These are phyloP conservation scores for Spinellus fusiger DNA, from an alignment of 192 early-diverging fungal species.

Conservation along the genomic window DNA sequence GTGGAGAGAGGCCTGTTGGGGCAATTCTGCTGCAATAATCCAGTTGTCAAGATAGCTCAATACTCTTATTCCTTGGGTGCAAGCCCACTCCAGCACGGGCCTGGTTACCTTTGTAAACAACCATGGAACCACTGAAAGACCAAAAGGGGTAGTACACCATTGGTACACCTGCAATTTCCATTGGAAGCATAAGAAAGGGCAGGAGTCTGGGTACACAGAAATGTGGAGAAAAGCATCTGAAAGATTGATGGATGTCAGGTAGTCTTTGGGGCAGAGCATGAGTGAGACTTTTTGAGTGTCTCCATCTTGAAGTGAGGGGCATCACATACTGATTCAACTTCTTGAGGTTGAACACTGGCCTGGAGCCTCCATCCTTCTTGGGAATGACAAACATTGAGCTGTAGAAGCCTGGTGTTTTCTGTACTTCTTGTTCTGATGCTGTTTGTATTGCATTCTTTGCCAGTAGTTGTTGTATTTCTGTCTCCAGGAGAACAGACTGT, in stretches of 20 bases:
- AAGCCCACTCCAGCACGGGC: slow-evolving; percentile 4
- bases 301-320: background rate
- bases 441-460: too few relatives aligned
- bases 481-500: too few relatives aligned
- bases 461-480: too few relatives aligned
- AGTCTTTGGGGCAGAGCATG: background rate
- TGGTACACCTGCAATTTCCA: background rate
- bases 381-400: too few relatives aligned
- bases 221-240: background rate
- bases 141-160: too few relatives aligned
- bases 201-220: background rate
- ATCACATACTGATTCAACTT: background rate
- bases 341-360: background rate
- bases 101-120: background rate
- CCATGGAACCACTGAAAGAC: too few relatives aligned
- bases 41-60: slow-evolving; percentile 4
- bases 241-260: background rate
- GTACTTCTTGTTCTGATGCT: too few relatives aligned
- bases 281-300: background rate
- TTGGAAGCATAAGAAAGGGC: background rate
- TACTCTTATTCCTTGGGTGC: background rate
- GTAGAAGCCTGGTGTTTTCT: too few relatives aligned
- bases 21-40: background rate
- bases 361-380: background rate
- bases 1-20: background rate